These are phyloP conservation scores for Saitozyma podzolica DNA, from an alignment of 768 basidiomycete species.

Conservation along the genomic window DNA sequence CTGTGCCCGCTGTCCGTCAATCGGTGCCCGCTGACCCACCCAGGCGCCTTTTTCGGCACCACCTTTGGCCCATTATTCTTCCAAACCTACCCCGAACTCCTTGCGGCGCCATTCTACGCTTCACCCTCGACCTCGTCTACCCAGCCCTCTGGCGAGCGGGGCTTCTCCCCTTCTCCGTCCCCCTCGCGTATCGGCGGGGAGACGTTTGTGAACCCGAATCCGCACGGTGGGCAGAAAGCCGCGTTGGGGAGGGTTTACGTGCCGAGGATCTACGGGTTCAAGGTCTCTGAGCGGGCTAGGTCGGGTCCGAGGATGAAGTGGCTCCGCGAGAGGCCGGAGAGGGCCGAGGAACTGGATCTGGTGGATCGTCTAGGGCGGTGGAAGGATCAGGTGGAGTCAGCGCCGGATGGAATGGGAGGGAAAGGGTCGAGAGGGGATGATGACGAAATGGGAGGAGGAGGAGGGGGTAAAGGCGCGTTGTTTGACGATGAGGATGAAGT, in stretches of 20 bases:
- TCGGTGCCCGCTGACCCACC: background rate
- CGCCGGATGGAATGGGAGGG: conserved; percentile 6
- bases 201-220: conserved; percentile 82
- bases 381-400: conserved; percentile 51
- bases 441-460: conserved; percentile 8
- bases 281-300: conserved; percentile 90
- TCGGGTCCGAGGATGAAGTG: conserved; percentile 97
- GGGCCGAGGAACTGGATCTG: conserved; percentile 72
- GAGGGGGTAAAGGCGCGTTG: conserved; percentile 31
- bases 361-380: conserved; percentile 91
- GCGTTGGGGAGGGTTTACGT: conserved; percentile 83
- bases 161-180: conserved; percentile 16
- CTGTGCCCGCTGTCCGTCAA: too few species aligned
- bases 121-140: conserved; percentile 27
- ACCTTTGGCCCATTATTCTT: conserved; percentile 99
- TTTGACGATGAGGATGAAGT: conserved; percentile 57
- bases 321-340: conserved; percentile 83
- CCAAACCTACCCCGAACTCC: conserved; percentile 94
- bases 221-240: conserved; percentile 67
- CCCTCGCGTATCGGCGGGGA: conserved; percentile 29
- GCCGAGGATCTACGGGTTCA: conserved; percentile 95
- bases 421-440: conserved; percentile 7
- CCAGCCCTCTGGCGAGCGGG: conserved; percentile 16
- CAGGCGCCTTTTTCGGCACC: conserved; percentile 98
- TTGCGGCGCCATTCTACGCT: conserved; percentile 87